These are phyloP conservation scores for Komagataella phaffii DNA, from an alignment of 805 yeast species.

Conservation along the genomic window DNA sequence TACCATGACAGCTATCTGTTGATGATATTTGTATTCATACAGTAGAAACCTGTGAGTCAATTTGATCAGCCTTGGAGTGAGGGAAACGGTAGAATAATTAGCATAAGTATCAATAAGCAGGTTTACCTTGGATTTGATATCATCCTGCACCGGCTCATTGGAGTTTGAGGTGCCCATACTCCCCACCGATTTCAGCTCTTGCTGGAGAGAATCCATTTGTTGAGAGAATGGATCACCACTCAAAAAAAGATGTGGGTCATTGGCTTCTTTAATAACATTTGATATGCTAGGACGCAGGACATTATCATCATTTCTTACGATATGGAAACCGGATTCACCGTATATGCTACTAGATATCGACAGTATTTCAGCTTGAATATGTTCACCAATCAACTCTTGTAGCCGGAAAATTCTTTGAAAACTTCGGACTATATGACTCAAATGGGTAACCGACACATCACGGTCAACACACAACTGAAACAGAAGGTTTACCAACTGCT, in stretches of 20 bases:
- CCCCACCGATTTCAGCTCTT: not conserved
- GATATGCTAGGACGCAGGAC: not conserved
- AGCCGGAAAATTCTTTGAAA: not conserved
- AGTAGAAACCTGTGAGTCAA: not conserved
- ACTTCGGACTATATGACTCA: not conserved
- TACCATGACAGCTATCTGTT: not conserved
- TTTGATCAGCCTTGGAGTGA: not conserved
- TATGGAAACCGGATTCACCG: not conserved
- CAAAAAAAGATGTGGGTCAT: not conserved
- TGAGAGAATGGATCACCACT: not conserved
- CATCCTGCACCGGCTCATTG: not conserved
- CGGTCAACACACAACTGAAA: not conserved
- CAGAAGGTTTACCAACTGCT: not conserved
- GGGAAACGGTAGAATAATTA: not conserved
- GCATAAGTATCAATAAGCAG: not conserved
- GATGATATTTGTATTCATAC: not conserved
- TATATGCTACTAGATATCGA: not conserved
- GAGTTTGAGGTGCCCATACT: not conserved
- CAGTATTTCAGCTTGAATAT: not conserved
- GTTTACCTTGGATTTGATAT: not conserved
- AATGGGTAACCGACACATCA: not conserved
- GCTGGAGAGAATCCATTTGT: not conserved
- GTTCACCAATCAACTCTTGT: not conserved
- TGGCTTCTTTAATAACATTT: not conserved
- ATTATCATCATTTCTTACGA: not conserved